These are phyloP conservation scores for Pestalotiopsis sp. DNA, from an alignment of 2,329 filamentous ascomycete species.

Conservation along the genomic window DNA sequence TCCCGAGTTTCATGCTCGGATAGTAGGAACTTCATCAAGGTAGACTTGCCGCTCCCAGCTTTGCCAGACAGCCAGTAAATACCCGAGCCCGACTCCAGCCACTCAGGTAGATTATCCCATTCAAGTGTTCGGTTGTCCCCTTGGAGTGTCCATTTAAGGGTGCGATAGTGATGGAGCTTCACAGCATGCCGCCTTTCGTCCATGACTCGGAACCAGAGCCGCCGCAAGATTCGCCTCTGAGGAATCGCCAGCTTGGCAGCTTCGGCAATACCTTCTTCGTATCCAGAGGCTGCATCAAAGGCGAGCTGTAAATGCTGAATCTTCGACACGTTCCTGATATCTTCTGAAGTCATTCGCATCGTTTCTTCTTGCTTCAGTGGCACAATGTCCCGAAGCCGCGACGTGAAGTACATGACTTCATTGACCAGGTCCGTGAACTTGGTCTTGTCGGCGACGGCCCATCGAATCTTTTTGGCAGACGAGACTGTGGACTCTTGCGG, in stretches of 20 bases:
- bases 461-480: not conserved
- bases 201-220: conserved; percentile 2
- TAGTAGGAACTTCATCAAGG: not conserved
- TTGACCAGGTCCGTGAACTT: not conserved
- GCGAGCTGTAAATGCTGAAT: not conserved
- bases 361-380: not conserved
- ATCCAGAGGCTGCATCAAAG: not conserved
- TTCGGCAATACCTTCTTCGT: not conserved
- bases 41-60: not conserved
- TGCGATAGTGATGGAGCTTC: not conserved
- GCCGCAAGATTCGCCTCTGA: not conserved
- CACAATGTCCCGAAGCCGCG: not conserved
- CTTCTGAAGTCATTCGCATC: not conserved
- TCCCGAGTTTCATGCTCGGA: not conserved
- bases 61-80: not conserved
- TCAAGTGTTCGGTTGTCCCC: not conserved
- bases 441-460: not conserved
- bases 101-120: not conserved
- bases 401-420: not conserved
- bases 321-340: not conserved
- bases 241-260: not conserved
- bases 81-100: not conserved
- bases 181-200: conserved; percentile 7
- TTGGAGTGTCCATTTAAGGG: not conserved
- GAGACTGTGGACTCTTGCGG: not conserved